A percentile compares a stretch with the other conserved stretches of the same genome.
Conservation (phyloP, 2,329 filamentous ascomycete species). For the Myriosclerotinia duriaeana region DNA sequence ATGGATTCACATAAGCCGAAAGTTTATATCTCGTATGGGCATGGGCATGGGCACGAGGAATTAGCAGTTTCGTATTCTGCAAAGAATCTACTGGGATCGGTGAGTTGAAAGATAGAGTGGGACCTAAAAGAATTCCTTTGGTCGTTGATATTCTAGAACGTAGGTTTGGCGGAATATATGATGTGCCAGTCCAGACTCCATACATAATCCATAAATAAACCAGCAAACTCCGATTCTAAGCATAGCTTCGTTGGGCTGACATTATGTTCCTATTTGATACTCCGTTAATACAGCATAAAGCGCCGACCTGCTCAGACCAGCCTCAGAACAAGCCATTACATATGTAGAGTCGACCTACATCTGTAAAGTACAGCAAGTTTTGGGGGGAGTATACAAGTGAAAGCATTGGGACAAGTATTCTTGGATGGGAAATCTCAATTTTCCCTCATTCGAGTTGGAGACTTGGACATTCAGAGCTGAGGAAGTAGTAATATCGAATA, state of each 20-base stretch:
- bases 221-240: not conserved
- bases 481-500: not conserved
- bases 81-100: not conserved
- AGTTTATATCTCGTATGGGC: slow-evolving; percentile 1
- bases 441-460: not conserved
- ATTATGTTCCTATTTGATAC: not conserved
- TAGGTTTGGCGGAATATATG: not conserved
- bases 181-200: not conserved
- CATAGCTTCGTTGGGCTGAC: not conserved
- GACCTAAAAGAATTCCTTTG: not conserved
- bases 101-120: not conserved
- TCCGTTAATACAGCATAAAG: not conserved
- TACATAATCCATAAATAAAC: not conserved
- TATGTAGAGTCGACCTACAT: not conserved
- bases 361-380: not conserved
- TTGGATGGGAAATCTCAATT: not conserved
- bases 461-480: too few species aligned
- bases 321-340: not conserved
- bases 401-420: not conserved
- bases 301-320: not conserved
- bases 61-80: not conserved
- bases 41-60: not conserved
- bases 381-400: not conserved
- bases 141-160: not conserved
- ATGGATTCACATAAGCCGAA: not conserved